phyloP scores from a whole-genome alignment of 441 rosid genomes.

The Flueggea neowawraea region DNA sequence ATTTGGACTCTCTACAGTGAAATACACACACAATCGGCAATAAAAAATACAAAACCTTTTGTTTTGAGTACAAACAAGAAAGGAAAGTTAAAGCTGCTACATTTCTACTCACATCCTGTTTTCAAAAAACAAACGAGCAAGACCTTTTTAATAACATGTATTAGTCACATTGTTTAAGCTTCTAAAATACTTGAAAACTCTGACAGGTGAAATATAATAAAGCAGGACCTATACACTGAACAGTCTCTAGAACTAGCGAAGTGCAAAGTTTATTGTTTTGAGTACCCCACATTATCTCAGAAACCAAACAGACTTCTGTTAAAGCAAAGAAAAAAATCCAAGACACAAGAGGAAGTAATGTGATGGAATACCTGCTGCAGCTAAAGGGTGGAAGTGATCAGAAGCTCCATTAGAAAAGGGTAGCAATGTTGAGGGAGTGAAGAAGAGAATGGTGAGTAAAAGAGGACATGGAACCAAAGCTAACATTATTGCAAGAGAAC shows the following conservation, averaged over 20 bases:
- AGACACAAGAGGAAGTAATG: conserved; percentile 2
- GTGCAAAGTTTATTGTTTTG: not conserved
- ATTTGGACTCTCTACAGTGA: conserved; percentile 24
- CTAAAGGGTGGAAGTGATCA: conserved; percentile 26
- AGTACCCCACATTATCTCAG: conserved; percentile 18
- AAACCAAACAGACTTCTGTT: conserved; percentile 18
- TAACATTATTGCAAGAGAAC: conserved; percentile 10
- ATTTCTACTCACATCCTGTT: not conserved
- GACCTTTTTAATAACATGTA: not conserved
- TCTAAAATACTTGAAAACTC: conserved; percentile 4
- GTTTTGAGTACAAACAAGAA: not conserved
- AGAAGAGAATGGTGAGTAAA: conserved; percentile 26
- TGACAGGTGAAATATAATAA: not conserved
- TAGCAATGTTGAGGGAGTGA: conserved; percentile 25
- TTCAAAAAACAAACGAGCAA: not conserved
- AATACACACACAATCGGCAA: conserved; percentile 7
- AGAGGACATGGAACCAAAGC: conserved; percentile 22
- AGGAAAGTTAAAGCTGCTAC: not conserved
- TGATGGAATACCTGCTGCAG: conserved; percentile 38
- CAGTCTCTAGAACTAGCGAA: not conserved
- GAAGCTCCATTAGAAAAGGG: conserved; percentile 45
- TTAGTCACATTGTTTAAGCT: not conserved
- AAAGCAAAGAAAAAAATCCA: too few species aligned
- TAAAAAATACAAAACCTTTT: not conserved
- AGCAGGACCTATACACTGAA: not conserved